These are phyloP conservation scores for Aspergillus bertholletiae DNA, from an alignment of 495 filamentous ascomycete species.

Conservation along the genomic window DNA sequence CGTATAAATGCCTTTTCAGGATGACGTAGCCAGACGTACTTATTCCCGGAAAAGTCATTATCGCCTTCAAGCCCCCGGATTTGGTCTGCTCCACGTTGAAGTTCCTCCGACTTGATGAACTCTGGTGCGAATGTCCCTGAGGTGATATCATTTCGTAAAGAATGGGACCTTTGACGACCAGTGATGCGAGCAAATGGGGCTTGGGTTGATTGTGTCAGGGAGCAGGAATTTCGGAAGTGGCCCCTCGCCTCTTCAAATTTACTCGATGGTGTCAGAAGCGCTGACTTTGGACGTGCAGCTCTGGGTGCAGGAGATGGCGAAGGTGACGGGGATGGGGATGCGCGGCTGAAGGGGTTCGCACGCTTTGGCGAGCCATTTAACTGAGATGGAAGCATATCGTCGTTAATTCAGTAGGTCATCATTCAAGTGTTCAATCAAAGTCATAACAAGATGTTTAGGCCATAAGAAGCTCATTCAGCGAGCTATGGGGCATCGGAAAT, in stretches of 20 bases:
- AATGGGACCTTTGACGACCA: slow-evolving; percentile 54
- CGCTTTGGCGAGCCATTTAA: slow-evolving; percentile 55
- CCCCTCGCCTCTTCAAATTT: slow-evolving; percentile 34
- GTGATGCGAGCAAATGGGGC: slow-evolving; percentile 20
- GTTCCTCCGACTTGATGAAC: slow-evolving; percentile 85
- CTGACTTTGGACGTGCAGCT: slow-evolving; percentile 65
- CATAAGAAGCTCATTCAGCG: slow-evolving; percentile 6
- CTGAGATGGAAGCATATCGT: slow-evolving; percentile 43
- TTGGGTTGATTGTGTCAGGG: slow-evolving; percentile 46
- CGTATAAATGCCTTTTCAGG: slow-evolving; percentile 82
- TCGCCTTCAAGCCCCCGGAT: slow-evolving; percentile 84
- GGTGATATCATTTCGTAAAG: slow-evolving; percentile 51
- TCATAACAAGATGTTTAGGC: slow-evolving; percentile 7
- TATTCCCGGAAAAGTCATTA: slow-evolving; percentile 97
- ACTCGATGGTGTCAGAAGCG: slow-evolving; percentile 57
- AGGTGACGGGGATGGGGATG: slow-evolving; percentile 58
- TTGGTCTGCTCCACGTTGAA: slow-evolving; percentile 60
- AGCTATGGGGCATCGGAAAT: slow-evolving; percentile 7
- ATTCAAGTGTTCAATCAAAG: slow-evolving; percentile 12
- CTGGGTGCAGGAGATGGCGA: slow-evolving; percentile 54
- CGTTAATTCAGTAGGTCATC: slow-evolving; percentile 31
- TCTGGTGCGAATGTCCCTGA: slow-evolving; percentile 87
- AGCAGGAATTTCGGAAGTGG: slow-evolving; percentile 53
- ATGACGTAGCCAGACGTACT: slow-evolving; percentile 96
- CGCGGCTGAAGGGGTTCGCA: slow-evolving; percentile 71